Evolutionary conservation across 2,329 filamentous ascomycete genomes (phyloP), one percentile per base, ranked within the genome.

Genomic region (Diaporthe sp.): DNA sequence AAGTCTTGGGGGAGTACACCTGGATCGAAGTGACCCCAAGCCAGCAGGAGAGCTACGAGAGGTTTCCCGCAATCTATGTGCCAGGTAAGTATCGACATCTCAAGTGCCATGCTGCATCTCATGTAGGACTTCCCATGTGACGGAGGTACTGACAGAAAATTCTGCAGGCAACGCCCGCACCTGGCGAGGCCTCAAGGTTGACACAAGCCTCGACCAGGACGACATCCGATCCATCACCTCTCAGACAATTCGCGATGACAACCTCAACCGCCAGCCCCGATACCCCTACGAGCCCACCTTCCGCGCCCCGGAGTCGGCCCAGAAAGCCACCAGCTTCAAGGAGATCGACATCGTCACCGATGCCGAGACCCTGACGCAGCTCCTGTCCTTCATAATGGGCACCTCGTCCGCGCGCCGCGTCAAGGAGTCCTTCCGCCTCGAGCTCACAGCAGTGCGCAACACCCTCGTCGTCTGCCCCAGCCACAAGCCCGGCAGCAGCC

Each of bases 241-340:
- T 19, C 58, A 39, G 7, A 37, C 13, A 4, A 59, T 76, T 5
- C 53, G 46, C 9, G 75, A 76, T 5, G 75, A 76, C 28, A 55
- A 74, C 42, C 22, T 37, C 22, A 17, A 49, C 28, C 51, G 67
- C 39, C 72, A 76, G 31, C 34, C 67, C 0, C 62, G 44, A 49
- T 74, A 68, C 44, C 58, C 67, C 22, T 74, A 74, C 72, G 75
- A 76, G 68, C 75, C 75, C 19, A 72, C 73, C 44, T 68, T 76
- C n/a, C 72, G 73, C 10, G 75, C 73, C 15, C 59, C 74, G 6
- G 71, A 74, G 44, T 13, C n/a, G 2, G 7, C n/a, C 42, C 25
- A 58, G 13, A 17, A 42, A 7, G 51, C 17, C 28, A 44, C 42
- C 22, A 55, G 31, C 62, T 65, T 76, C 61, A 39, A 19, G 12